phyloP scores from a whole-genome alignment of 768 basidiomycete genomes.

The Crassisporium funariophilum region DNA sequence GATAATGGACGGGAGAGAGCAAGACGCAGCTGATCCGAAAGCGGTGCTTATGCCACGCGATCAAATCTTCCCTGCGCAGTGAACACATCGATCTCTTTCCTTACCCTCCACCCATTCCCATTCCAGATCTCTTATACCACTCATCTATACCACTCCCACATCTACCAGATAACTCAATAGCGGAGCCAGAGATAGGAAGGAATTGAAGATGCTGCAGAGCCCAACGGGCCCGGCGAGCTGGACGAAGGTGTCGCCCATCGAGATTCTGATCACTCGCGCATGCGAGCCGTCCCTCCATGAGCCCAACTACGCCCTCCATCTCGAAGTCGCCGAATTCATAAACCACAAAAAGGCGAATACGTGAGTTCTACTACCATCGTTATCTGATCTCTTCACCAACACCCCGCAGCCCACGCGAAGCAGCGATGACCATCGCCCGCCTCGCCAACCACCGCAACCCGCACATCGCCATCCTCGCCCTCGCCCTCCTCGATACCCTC shows the following conservation, averaged over 20 bases:
- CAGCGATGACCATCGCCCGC: slow-evolving; percentile 80
- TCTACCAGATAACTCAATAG: too few relatives aligned
- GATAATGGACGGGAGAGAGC: too few relatives aligned
- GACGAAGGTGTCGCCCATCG: slow-evolving; percentile 62
- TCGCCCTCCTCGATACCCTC: slow-evolving; percentile 86
- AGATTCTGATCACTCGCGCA: slow-evolving; percentile 75
- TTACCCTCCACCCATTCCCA: too few relatives aligned
- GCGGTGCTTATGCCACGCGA: too few relatives aligned
- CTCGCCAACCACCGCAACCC: slow-evolving; percentile 91
- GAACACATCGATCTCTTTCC: too few relatives aligned
- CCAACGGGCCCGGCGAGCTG: slow-evolving; percentile 48
- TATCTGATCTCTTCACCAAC: slow-evolving; percentile 1
- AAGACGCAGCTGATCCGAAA: too few relatives aligned
- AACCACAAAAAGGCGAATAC: slow-evolving; percentile 96
- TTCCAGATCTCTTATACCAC: neutral
- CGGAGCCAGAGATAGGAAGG: too few relatives aligned
- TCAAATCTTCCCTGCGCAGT: too few relatives aligned
- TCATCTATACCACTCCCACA: neutral
- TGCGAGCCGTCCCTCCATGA: slow-evolving; percentile 86
- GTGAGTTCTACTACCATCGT: slow-evolving; percentile 26
- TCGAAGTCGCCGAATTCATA: slow-evolving; percentile 93
- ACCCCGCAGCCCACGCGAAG: slow-evolving; percentile 78
- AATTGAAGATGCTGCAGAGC: slow-evolving; percentile 61
- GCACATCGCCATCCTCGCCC: slow-evolving; percentile 84
- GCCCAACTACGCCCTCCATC: slow-evolving; percentile 88